Evolutionary conservation across 2,329 filamentous ascomycete species (phyloP).

Genomic region (Cryphonectria naterciae): DNA sequence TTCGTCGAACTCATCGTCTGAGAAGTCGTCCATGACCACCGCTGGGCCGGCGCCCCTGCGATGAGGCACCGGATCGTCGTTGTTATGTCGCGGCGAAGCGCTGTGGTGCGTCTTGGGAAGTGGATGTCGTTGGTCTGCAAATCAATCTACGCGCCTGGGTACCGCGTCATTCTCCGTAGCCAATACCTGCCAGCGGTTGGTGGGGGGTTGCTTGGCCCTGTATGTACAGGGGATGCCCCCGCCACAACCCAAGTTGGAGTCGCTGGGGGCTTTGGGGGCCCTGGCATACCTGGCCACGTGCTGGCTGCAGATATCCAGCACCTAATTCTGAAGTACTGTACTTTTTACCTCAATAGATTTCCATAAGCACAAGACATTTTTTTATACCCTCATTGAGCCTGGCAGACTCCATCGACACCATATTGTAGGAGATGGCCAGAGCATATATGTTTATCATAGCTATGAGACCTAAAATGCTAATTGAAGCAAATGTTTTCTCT

Average conservation of each 20-base stretch:
- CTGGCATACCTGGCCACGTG: not conserved
- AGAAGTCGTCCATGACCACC: conserved; percentile 60
- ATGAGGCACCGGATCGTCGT: not conserved
- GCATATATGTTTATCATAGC: too few species aligned
- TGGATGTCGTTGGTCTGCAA: not conserved
- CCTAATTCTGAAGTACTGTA: not conserved
- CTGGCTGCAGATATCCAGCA: not conserved
- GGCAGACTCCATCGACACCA: too few species aligned
- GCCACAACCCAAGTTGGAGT: not conserved
- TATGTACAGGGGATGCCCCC: not conserved
- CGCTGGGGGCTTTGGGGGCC: not conserved
- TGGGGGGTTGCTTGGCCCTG: not conserved
- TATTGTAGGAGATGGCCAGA: too few species aligned
- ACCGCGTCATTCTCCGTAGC: not conserved
- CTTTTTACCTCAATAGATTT: too few species aligned
- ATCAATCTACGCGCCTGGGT: not conserved
- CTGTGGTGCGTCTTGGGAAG: not conserved
- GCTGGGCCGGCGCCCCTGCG: conserved; percentile 9
- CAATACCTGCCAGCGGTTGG: not conserved
- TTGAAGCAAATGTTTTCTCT: too few species aligned
- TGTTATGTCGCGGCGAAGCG: not conserved
- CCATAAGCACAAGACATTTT: too few species aligned
- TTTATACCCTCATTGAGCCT: too few species aligned
- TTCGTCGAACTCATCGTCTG: conserved; percentile 66
- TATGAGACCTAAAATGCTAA: too few species aligned